A percentile compares a stretch with the other conserved stretches of the same genome.
Conservation (phyloP, 2,329 filamentous ascomycete genomes). For the Colletotrichum tropicale region DNA sequence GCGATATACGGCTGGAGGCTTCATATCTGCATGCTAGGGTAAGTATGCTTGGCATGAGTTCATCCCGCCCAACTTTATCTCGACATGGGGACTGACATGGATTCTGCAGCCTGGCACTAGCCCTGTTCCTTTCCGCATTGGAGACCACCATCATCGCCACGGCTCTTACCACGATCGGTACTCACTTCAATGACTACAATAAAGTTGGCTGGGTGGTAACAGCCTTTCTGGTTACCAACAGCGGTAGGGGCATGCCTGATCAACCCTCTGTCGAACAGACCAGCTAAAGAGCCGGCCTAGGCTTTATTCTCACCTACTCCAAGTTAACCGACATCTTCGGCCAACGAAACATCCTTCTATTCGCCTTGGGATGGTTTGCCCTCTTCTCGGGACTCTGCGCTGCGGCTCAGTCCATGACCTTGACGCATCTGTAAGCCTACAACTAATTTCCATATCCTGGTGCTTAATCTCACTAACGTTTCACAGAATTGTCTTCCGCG, state of each 20-base stretch:
- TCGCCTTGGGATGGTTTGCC: neutral
- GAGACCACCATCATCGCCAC: neutral
- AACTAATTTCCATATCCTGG: no score
- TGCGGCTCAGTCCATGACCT: neutral
- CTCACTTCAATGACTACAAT: neutral
- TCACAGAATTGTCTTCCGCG: constrained; percentile 42
- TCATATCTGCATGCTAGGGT: neutral
- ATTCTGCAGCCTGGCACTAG: neutral
- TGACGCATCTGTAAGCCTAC: neutral
- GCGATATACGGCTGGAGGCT: neutral
- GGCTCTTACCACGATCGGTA: neutral
- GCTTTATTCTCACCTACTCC: neutral
- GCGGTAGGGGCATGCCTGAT: neutral
- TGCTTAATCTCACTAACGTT: no score
- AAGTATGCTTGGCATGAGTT: neutral
- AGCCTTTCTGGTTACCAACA: neutral
- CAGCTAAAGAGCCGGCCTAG: neutral
- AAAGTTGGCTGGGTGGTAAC: neutral
- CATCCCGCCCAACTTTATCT: neutral
- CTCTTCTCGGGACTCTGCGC: neutral
- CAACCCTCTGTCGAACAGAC: neutral
- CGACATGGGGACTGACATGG: neutral
- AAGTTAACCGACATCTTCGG: neutral
- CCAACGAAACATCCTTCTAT: neutral
- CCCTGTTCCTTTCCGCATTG: neutral